Conservation (phyloP, 2,329 filamentous ascomycete species). For the Pestalotiopsis sp. region DNA sequence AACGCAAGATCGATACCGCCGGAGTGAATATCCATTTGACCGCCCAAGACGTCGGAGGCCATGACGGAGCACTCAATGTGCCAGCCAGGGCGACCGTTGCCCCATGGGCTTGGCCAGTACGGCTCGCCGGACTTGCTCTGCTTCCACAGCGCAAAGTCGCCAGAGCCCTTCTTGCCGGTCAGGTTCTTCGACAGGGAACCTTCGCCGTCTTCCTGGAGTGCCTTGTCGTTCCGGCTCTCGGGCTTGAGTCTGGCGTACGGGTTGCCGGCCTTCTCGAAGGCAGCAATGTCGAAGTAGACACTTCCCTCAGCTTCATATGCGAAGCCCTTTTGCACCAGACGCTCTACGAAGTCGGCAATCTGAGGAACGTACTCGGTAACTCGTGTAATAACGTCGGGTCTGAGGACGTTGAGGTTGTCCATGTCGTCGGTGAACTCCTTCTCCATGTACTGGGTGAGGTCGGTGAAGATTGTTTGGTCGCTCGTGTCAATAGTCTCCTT, state of each 20-base stretch:
- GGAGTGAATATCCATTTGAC: constrained; percentile 88
- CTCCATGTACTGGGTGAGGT: constrained; percentile 85
- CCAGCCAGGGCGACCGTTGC: constrained; percentile 87
- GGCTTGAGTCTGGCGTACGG: constrained; percentile 84
- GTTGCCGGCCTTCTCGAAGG: constrained; percentile 84
- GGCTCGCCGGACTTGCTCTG: constrained; percentile 90
- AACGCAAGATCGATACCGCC: constrained; percentile 91
- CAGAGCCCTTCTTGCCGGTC: constrained; percentile 70
- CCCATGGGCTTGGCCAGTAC: constrained; percentile 87
- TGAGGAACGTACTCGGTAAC: constrained; percentile 93
- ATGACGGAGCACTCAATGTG: constrained; percentile 97
- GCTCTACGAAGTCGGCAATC: constrained; percentile 83
- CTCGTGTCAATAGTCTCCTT: constrained; percentile 63
- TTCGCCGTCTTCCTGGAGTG: constrained; percentile 85
- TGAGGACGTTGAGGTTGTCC: constrained; percentile 80
- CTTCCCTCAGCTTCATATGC: constrained; percentile 83
- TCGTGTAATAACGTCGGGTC: constrained; percentile 79
- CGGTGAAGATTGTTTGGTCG: constrained; percentile 77
- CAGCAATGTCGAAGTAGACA: constrained; percentile 89
- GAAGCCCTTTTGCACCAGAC: constrained; percentile 82
- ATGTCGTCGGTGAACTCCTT: constrained; percentile 88
- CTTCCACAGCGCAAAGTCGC: constrained; percentile 95
- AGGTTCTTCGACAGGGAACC: constrained; percentile 71
- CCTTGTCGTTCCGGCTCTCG: constrained; percentile 82
- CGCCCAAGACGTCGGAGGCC: constrained; percentile 86